These are phyloP conservation scores for Galeopsis tetrahit DNA, from an alignment of 257 asterid species.

Conservation along the genomic window DNA sequence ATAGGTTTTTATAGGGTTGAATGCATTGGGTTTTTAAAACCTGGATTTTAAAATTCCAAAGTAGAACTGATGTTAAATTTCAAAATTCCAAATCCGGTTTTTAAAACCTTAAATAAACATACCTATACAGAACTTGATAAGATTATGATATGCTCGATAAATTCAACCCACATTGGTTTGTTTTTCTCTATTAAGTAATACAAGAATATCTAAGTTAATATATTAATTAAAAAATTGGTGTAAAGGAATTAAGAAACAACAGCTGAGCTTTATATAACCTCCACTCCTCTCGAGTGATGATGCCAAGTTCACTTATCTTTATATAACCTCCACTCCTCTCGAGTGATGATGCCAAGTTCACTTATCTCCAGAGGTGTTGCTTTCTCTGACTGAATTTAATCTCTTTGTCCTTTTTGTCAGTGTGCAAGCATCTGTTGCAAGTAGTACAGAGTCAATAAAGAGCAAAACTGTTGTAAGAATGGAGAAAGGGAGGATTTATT, in stretches of 20 bases:
- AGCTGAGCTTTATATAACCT: conserved; percentile 18
- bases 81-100: too few relatives aligned
- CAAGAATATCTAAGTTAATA: background rate
- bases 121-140: conserved; percentile 19
- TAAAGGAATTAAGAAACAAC: background rate
- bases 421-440: conserved; percentile 96
- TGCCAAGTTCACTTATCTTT: conserved; percentile 21
- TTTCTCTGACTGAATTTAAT: conserved; percentile 26
- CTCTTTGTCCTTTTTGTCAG: conserved; percentile 45
- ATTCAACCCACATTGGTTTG: background rate
- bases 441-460: conserved; percentile 77
- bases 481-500: conserved; percentile 88
- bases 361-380: conserved; percentile 12
- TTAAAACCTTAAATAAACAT: too few relatives aligned
- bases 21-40: too few relatives aligned
- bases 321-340: conserved; percentile 25
- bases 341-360: conserved; percentile 20
- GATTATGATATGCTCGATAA: background rate
- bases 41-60: too few relatives aligned
- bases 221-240: background rate
- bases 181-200: conserved; percentile 16
- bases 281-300: conserved; percentile 13
- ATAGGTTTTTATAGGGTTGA: too few relatives aligned
- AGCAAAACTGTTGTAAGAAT: conserved; percentile 79
- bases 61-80: too few relatives aligned